These are phyloP conservation scores for Pyrenophora graminea DNA, from an alignment of 2,329 filamentous ascomycete species.

Conservation along the genomic window DNA sequence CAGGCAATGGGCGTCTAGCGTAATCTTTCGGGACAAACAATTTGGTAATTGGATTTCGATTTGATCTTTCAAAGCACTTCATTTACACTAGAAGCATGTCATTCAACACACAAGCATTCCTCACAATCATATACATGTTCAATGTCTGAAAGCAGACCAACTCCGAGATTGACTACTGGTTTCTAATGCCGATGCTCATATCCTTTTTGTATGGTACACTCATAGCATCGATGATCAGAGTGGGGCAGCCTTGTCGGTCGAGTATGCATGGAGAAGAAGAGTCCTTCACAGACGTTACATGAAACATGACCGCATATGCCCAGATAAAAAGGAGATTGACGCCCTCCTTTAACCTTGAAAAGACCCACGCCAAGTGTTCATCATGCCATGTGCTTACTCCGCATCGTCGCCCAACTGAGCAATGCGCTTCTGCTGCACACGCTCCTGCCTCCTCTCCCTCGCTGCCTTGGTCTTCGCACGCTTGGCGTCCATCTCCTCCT, in stretches of 20 bases:
- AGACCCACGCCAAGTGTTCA: slow-evolving; percentile 49
- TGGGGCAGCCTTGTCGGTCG: slow-evolving; percentile 41
- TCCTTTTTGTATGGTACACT: slow-evolving; percentile 42
- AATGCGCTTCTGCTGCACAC: slow-evolving; percentile 86
- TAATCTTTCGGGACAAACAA: not conserved
- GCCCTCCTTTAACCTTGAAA: slow-evolving; percentile 48
- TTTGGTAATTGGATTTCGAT: not conserved
- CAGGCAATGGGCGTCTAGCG: not conserved
- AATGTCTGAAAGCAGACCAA: slow-evolving; percentile 25
- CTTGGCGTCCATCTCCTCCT: slow-evolving; percentile 99
- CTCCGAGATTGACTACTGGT: slow-evolving; percentile 39
- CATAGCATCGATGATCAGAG: slow-evolving; percentile 42
- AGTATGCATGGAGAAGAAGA: slow-evolving; percentile 44
- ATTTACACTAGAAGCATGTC: too few species aligned
- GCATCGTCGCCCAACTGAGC: slow-evolving; percentile 75
- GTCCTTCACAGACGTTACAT: slow-evolving; percentile 50
- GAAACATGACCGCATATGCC: slow-evolving; percentile 52
- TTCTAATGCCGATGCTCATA: slow-evolving; percentile 43
- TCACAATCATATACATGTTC: slow-evolving; percentile 3
- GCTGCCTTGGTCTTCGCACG: slow-evolving; percentile 99
- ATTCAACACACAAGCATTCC: too few species aligned
- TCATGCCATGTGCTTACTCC: slow-evolving; percentile 47
- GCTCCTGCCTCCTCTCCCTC: slow-evolving; percentile 96
- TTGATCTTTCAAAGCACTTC: not conserved
- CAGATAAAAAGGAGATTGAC: slow-evolving; percentile 47